Base-by-base conservation (phyloP, 2,329 filamentous ascomycete genomes). In the Pleomassaria siparia region DNA sequence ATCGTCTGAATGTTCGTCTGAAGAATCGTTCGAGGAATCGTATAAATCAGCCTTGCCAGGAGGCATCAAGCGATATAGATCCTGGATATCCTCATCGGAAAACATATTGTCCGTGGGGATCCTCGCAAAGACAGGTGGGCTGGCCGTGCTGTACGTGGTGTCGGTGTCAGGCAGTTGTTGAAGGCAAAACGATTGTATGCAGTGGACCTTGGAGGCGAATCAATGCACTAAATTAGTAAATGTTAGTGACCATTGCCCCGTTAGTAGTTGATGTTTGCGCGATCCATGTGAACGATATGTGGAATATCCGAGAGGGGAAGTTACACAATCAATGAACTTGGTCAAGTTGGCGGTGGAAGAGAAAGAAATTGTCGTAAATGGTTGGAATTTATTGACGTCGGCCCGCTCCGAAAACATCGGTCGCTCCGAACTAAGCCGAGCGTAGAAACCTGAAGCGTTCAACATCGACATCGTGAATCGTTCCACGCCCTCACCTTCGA, bases 51-150 rank as follows among this genome's bases (percentile, higher is more conserved):
- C 30, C 11, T 55, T 54, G 22, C 46, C 44, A 7, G 59, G 59
- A 36, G 55, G 59, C 12, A 69, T 58, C 11, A 59, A 41, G 12
- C 51, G 44, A 21, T 59, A 58, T 2, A 70, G 49, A 15, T 66
- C 57, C 28, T 53, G 60, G 9, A 66, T 53, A 46, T 71, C 67
- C 22, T 63, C 59, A n/a, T 47, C 43, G 8, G 66, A 65, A 41
- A 71, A 71, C 66, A 70, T 70, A 3, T 4, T 29, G 20, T 10
- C 35, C n/a, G n/a, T 8, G 9, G 8, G 13, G 35, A 13, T 6
- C 12, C n/a, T 37, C n/a, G n/a, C n/a, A n/a, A n/a, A n/a, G n/a
- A 11, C 20, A 13, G 20, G 7, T 37, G 7, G 6, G 9, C 24
- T 22, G 35, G 21, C 18, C 18, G 2, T 9, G 35, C 24, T 12